Conservation (phyloP, 768 basidiomycete species). For the Neoboletus brunneissimus region DNA sequence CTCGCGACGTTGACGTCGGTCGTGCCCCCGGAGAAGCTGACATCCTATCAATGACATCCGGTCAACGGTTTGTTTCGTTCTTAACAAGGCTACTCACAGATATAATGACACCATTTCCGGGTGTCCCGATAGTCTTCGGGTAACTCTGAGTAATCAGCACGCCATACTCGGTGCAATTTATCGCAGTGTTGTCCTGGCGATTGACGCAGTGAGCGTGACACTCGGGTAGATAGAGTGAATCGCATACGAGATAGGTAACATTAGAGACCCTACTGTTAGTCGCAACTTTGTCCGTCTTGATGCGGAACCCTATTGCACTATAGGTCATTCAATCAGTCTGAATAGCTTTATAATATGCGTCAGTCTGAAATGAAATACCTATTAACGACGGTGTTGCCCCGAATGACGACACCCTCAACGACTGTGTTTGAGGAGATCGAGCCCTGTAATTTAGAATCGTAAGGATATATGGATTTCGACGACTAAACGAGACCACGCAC, state of each 20-base stretch:
- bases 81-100: slow-evolving; percentile 42
- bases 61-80: neutral
- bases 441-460: slow-evolving; percentile 37
- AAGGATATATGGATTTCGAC: neutral
- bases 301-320: slow-evolving; percentile 56
- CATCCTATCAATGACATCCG: slow-evolving; percentile 31
- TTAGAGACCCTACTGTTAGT: slow-evolving; percentile 46
- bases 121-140: slow-evolving; percentile 47
- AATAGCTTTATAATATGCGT: neutral
- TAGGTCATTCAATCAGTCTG: neutral
- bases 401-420: slow-evolving; percentile 48
- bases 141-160: slow-evolving; percentile 65
- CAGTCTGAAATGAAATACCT: slow-evolving; percentile 34
- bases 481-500: slow-evolving; percentile 13
- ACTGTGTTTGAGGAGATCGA: slow-evolving; percentile 47
- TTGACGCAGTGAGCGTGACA: neutral
- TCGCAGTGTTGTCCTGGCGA: slow-evolving; percentile 50
- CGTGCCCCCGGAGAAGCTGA: slow-evolving; percentile 45
- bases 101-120: slow-evolving; percentile 54
- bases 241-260: slow-evolving; percentile 46
- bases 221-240: neutral
- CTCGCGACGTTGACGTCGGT: slow-evolving; percentile 44
- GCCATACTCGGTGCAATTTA: slow-evolving; percentile 47
- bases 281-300: slow-evolving; percentile 52
- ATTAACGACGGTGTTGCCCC: slow-evolving; percentile 51